phyloP scores from a whole-genome alignment of 495 filamentous ascomycete species.

The Penicillium pulvis region DNA sequence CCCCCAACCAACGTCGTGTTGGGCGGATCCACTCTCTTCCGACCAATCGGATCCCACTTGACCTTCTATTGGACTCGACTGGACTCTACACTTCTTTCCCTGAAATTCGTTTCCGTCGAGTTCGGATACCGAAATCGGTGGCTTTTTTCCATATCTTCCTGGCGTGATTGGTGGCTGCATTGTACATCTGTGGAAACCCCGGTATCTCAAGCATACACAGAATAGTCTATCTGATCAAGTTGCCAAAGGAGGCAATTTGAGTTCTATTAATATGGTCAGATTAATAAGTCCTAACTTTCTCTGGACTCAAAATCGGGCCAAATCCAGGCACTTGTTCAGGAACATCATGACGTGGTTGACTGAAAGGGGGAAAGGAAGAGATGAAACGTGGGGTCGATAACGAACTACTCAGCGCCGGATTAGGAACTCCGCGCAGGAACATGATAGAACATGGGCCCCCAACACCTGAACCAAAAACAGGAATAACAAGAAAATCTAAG shows the following conservation, averaged over 20 bases:
- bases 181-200: neutral
- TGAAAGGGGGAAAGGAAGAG: neutral
- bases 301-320: neutral
- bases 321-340: neutral
- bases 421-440: neutral
- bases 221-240: neutral
- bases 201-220: neutral
- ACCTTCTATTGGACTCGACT: neutral
- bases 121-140: neutral
- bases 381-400: neutral
- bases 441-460: neutral
- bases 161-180: neutral
- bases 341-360: neutral
- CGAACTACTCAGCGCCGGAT: neutral
- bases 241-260: neutral
- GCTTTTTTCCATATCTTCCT: neutral
- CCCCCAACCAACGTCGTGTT: slow-evolving; percentile 1
- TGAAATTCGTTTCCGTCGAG: neutral
- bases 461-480: neutral
- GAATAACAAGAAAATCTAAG: neutral
- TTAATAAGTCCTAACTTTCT: neutral
- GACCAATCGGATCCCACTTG: neutral
- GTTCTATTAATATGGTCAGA: neutral
- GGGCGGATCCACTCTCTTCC: neutral
- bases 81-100: neutral